Evolutionary conservation across 148 eudicot species (phyloP).

Genomic region (Vaccinium myrtillus): DNA sequence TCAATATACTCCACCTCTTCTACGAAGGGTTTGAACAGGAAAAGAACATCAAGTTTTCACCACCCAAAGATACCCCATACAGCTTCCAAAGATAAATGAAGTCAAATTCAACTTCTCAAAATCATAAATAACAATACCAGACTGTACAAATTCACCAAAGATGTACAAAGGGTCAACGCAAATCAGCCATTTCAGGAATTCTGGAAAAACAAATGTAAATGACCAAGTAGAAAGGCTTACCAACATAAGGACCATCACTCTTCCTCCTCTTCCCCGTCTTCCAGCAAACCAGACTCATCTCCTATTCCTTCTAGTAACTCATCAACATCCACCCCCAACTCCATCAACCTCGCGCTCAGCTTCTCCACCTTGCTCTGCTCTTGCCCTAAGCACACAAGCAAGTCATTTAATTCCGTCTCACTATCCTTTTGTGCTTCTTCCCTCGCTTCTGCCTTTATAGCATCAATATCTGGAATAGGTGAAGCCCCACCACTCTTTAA

Average conservation of each 20-base stretch:
- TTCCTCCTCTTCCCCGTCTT: conserved; percentile 51
- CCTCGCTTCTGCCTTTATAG: conserved; percentile 71
- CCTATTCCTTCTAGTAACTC: conserved; percentile 84
- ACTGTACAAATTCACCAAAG: conserved; percentile 11
- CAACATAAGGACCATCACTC: conserved; percentile 16
- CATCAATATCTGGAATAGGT: conserved; percentile 54
- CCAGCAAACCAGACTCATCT: conserved; percentile 64
- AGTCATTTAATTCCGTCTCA: conserved; percentile 77
- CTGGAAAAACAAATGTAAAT: not conserved
- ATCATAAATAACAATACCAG: conserved; percentile 10
- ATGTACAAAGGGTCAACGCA: conserved; percentile 1
- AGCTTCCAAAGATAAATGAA: not conserved
- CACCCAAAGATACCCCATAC: not conserved
- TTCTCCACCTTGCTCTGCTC: conserved; percentile 93
- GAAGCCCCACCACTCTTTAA: conserved; percentile 52
- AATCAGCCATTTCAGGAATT: not conserved
- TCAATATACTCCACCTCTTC: not conserved
- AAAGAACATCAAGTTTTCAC: not conserved
- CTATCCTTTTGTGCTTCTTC: conserved; percentile 92
- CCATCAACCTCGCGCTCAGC: conserved; percentile 60
- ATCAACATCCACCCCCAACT: conserved; percentile 87
- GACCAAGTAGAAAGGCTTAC: not conserved
- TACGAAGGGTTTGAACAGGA: not conserved
- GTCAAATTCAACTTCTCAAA: conserved; percentile 5
- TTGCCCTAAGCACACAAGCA: conserved; percentile 94